These are phyloP conservation scores for Fusarium lyarnte DNA, from an alignment of 2,329 filamentous ascomycete species.

Conservation along the genomic window DNA sequence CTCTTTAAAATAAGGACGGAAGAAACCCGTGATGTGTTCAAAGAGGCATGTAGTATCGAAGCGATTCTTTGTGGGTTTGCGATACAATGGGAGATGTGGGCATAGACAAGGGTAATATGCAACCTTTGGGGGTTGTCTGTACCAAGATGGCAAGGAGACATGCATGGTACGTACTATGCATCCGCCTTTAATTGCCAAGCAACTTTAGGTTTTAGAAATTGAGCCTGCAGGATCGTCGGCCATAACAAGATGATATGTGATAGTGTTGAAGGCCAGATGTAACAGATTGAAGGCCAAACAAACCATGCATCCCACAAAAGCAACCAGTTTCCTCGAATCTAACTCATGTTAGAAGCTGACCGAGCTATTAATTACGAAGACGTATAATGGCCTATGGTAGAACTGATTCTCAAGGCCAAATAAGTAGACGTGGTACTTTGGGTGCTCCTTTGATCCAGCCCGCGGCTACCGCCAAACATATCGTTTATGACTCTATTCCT, in stretches of 20 bases:
- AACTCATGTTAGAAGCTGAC: not conserved
- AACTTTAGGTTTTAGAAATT: not conserved
- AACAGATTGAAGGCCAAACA: not conserved
- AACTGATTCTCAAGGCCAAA: not conserved
- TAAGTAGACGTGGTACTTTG: not conserved
- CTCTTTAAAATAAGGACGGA: not conserved
- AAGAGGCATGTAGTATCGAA: constrained; percentile 6
- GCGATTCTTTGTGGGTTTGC: not conserved
- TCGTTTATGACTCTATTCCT: constrained; percentile 7
- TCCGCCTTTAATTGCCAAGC: not conserved
- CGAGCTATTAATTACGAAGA: not conserved
- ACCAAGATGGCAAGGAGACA: not conserved
- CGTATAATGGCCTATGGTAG: not conserved
- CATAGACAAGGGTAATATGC: constrained; percentile 11
- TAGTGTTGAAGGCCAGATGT: not conserved
- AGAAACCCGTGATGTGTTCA: constrained; percentile 1
- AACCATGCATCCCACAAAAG: not conserved
- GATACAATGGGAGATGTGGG: constrained; percentile 9
- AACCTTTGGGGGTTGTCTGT: not conserved
- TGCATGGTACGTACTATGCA: not conserved
- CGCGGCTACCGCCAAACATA: not conserved
- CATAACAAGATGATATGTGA: constrained; percentile 11
- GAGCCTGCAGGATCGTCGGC: constrained; percentile 15
- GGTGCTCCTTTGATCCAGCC: not conserved
- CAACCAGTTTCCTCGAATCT: not conserved